Base-by-base conservation (phyloP, 2,329 filamentous ascomycete genomes). In the Phyllosticta citribraziliensis region DNA sequence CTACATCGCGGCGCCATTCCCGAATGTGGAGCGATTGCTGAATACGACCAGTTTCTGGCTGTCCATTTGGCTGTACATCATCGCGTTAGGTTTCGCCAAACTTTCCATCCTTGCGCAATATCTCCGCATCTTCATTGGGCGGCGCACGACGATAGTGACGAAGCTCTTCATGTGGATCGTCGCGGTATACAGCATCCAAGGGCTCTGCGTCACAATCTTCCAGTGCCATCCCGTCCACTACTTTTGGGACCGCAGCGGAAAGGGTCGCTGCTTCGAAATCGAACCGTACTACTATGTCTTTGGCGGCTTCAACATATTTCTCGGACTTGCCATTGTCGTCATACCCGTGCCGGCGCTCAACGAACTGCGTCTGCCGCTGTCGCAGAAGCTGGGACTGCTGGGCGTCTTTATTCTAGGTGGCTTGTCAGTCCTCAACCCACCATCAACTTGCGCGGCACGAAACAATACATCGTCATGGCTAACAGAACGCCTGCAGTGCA, bases 61-160 rank as follows among this genome's bases (percentile, higher is more conserved):
- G 17, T 68, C 67, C 40, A 62, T 72, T 1, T 72, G 68, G 69
- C 65, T 71, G 6, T 73, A 73, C 58, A 67, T 68, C 55, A 63
- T 73, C 22, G 59, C 69, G 8, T 65, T 73, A n/a, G 69, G 67
- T 5, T 63, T 66, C 30, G 71, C 65, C n/a, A 73, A 72, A 56
- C 57, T 72, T 2, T 70, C 70, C 2, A 70, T 73, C 47, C 57
- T 60, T 3, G 52, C 35, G 17, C 59, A 56, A 17, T 71, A 70
- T 40, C 66, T 70, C 14, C 65, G 69, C 25, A 70, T 71, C 55
- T 71, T 71, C 63, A 53, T 64, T n/a, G 63, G 64, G 1, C 58
- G 52, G 4, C 60, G 53, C 3, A 68, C 69, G 33, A 60, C 62
- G 1, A 65, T 67, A 17, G 58, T 58, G 9, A 64, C 66, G 10